Evolutionary conservation across 495 filamentous ascomycete species (phyloP), one percentile per base, ranked within the genome.

Genomic region (Aspergillus cavernicola): DNA sequence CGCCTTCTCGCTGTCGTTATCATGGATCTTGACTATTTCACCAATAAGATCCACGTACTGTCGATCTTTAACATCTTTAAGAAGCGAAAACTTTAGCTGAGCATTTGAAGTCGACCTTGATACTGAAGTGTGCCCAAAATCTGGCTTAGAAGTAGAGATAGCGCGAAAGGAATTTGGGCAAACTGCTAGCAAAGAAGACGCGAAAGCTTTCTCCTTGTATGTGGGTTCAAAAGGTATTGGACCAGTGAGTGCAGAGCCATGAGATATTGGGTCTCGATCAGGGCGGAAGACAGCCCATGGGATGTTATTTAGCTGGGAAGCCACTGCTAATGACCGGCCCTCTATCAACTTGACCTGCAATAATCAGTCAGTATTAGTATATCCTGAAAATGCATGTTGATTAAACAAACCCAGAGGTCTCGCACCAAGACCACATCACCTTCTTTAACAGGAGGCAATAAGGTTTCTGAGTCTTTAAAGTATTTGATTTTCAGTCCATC

Each of bases 1-100:
- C 16, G 79, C 64, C 48, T 66, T 79, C 15, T 74, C 73, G 23
- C 64, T 67, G 26, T 68, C 64, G 41, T 66, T 69, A 29, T 70
- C 77, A 40, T 81, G 85, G 0, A 82, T 76, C 56, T 82, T 88
- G 38, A 90, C 75, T 3, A 96, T 83, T 62, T 92, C 79, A n/a
- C 83, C 90, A 15, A 90, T 66, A 6, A 95, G 56, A 66, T 96
- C 84, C 62, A 79, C 82, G 62, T 85, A 90, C 2, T 58, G 71
- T 24, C 71, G 52, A 7, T 75, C 65, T 36, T 76, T 52, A 13
- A 90, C 66, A 64, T 90, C 83, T 55, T 85, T 77, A 45, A 97
- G 72, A 1, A 86, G 73, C 29, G 72, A 67, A 56, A 87, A 86
- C 49, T 86, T 90, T 3, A 78, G 57, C 37, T 59, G 50, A 13